Base-by-base conservation (phyloP, 2,329 filamentous ascomycete species). In the Nemania sp. region DNA sequence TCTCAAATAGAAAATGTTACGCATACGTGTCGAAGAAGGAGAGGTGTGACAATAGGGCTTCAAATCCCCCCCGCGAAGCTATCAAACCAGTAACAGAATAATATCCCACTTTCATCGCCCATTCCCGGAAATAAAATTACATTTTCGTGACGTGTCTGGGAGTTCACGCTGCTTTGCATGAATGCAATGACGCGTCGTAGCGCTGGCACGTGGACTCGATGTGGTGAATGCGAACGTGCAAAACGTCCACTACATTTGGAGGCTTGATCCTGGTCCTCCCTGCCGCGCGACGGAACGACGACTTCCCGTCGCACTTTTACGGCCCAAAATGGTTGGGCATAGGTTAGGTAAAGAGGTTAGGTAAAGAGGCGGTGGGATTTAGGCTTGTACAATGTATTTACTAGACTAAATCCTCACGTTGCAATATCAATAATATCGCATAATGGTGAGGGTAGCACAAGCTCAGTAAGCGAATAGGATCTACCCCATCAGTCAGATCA, bases 211-310 rank as follows among this genome's bases (percentile, higher is more conserved):
- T 43, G n/a, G 49, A 15, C 29, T 22, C 27, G 1, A 56, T 49
- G 22, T 43, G 22, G 13, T 24, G 26, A 47, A 35, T n/a, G 43
- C 24, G 35, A 11, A 41, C 24, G 41, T 60, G 5, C 27, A 53
- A 41, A 43, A 45, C 20, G 24, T 35, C 57, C 10, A 20, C 5
- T 10, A 47, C 20, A 62, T 24, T 24, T 32, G 13, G 18, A 53
- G 35, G 22, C 49, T n/a, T 62, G 24, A 53, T 43, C 58, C 49
- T 32, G 18, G 49, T 13, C 43, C 8, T 38, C n/a, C 18, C 13
- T 51, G 27, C 13, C 47, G 24, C 41, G 41, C 20, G 47, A 51
- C 29, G 7, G 20, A 32, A n/a, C 15, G 22, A 20, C 2, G 13
- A 52, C 29, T 47, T 41, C 35, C 35, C 35, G 35, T 41, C 7